These are phyloP conservation scores for Citeromyces nyonsensis DNA, from an alignment of 805 yeast species.

Conservation along the genomic window DNA sequence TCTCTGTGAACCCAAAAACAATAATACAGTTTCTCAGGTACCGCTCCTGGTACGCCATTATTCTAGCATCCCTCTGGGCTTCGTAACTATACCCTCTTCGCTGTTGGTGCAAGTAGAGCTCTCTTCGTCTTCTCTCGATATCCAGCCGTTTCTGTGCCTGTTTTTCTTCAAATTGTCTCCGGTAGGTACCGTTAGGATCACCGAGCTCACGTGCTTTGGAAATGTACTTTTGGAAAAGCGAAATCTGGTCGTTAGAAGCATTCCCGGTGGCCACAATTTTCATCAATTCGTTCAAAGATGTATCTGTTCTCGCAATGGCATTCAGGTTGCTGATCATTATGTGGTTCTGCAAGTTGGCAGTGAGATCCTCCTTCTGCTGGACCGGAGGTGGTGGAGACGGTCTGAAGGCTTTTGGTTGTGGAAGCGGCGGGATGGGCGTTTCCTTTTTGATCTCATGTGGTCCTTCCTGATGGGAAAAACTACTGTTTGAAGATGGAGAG, in stretches of 20 bases:
- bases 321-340: constrained; percentile 79
- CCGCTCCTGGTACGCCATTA: constrained; percentile 68
- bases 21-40: constrained; percentile 56
- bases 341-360: constrained; percentile 44
- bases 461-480: constrained; percentile 1
- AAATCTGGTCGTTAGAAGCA: constrained; percentile 58
- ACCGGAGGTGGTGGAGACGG: constrained; percentile 1
- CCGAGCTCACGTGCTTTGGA: constrained; percentile 70
- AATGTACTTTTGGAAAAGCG: constrained; percentile 69
- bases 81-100: constrained; percentile 1
- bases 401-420: constrained; percentile 1
- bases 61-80: constrained; percentile 26
- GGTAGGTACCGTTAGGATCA: constrained; percentile 12
- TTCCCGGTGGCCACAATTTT: constrained; percentile 72
- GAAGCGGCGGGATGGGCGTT: constrained; percentile 4
- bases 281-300: constrained; percentile 58
- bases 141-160: not conserved
- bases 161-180: constrained; percentile 5
- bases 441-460: not conserved
- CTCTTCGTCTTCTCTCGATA: not conserved
- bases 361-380: constrained; percentile 7
- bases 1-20: constrained; percentile 76
- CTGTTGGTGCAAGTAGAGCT: constrained; percentile 2
- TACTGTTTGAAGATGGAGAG: not conserved
- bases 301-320: constrained; percentile 63